Conservation (phyloP, 257 asterid species). For the Nicotiana benthamiana region DNA sequence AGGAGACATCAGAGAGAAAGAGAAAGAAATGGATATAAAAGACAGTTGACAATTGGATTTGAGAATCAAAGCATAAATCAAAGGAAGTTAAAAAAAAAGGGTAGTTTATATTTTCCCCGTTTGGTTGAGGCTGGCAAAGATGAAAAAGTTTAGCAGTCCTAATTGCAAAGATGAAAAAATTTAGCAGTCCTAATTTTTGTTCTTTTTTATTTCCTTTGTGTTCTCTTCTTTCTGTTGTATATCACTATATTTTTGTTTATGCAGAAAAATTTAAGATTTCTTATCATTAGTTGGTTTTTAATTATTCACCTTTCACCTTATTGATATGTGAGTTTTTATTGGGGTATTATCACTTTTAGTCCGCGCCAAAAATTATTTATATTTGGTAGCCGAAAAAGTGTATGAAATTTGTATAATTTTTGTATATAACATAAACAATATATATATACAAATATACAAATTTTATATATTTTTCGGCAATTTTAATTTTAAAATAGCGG, state of each 20-base stretch:
- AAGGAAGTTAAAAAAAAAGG: neutral
- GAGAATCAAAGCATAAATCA: neutral
- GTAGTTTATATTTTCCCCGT: constrained; percentile 3
- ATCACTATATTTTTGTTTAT: neutral
- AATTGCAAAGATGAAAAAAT: neutral
- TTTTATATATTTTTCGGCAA: too few species aligned
- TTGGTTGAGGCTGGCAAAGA: constrained; percentile 3
- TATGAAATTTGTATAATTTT: too few species aligned
- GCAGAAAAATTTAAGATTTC: neutral
- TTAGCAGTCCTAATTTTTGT: neutral
- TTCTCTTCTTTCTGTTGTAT: neutral
- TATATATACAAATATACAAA: too few species aligned
- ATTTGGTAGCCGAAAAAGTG: too few species aligned
- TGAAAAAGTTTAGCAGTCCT: neutral
- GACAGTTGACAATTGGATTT: neutral
- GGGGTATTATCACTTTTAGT: too few species aligned
- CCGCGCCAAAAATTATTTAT: too few species aligned
- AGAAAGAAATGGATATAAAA: neutral
- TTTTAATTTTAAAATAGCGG: too few species aligned
- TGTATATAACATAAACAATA: too few species aligned
- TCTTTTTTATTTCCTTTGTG: neutral
- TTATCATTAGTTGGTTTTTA: neutral
- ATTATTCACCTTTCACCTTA: neutral
- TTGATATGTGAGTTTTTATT: too few species aligned
- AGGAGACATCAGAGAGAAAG: neutral